These are phyloP conservation scores for Erysiphe pulchra DNA, from an alignment of 2,329 filamentous ascomycete genomes.

Conservation along the genomic window DNA sequence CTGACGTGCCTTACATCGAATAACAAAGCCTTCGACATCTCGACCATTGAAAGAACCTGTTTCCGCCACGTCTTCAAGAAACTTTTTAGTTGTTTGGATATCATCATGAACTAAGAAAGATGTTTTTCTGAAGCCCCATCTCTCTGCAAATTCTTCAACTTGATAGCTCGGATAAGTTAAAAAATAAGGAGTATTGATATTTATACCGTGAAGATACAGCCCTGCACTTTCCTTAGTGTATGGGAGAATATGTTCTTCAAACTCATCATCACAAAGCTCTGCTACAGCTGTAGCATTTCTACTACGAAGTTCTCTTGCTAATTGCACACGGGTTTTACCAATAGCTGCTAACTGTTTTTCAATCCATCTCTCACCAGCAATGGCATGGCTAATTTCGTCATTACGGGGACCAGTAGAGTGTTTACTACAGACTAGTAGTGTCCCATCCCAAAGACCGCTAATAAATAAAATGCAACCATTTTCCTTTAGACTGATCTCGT, in stretches of 20 bases:
- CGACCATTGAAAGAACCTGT: slow-evolving; percentile 74
- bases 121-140: slow-evolving; percentile 85
- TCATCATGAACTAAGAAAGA: slow-evolving; percentile 56
- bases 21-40: slow-evolving; percentile 90
- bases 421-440: slow-evolving; percentile 91
- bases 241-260: slow-evolving; percentile 88
- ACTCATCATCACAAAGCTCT: slow-evolving; percentile 84
- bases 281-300: slow-evolving; percentile 89
- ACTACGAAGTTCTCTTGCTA: slow-evolving; percentile 47
- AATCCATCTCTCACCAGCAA: slow-evolving; percentile 58
- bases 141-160: slow-evolving; percentile 73
- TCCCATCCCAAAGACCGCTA: slow-evolving; percentile 68
- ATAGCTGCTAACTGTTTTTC: slow-evolving; percentile 53
- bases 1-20: slow-evolving; percentile 51
- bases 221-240: slow-evolving; percentile 66
- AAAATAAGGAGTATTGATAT: slow-evolving; percentile 83
- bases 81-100: slow-evolving; percentile 45
- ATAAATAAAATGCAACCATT: slow-evolving; percentile 99
- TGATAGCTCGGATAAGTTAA: slow-evolving; percentile 57
- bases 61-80: slow-evolving; percentile 65
- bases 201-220: slow-evolving; percentile 86
- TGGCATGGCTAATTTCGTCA: slow-evolving; percentile 51
- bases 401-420: slow-evolving; percentile 71
- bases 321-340: slow-evolving; percentile 53
- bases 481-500: slow-evolving; percentile 90